Conservation (phyloP, 2,329 filamentous ascomycete genomes). For the Colletotrichum tofieldiae region DNA sequence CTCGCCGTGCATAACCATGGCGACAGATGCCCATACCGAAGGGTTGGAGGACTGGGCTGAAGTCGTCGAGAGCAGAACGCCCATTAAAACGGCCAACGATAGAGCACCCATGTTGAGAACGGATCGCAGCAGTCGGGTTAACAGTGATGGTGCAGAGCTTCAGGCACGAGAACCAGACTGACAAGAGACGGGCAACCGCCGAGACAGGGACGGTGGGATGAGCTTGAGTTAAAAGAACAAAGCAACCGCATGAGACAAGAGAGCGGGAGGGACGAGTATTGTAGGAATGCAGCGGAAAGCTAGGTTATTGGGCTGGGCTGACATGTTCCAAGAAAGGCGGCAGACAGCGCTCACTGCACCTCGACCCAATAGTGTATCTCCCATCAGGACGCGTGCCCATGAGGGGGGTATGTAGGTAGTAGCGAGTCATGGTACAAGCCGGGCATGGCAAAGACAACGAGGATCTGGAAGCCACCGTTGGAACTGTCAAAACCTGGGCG, state of each 20-base stretch:
- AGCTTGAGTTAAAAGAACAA: slow-evolving; percentile 26
- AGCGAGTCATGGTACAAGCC: slow-evolving; percentile 19
- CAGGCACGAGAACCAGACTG: background rate
- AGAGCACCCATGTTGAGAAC: slow-evolving; percentile 44
- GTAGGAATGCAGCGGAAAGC: slow-evolving; percentile 2
- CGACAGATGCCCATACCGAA: slow-evolving; percentile 66
- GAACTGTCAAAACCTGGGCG: background rate
- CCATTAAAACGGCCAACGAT: slow-evolving; percentile 44
- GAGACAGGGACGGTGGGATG: background rate
- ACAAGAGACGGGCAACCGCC: background rate
- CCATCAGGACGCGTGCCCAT: background rate
- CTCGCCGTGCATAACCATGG: slow-evolving; percentile 69
- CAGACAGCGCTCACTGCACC: background rate
- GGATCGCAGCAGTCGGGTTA: background rate
- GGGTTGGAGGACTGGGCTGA: slow-evolving; percentile 53
- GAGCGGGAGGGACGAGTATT: background rate
- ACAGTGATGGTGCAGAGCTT: background rate
- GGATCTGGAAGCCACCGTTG: slow-evolving; percentile 18
- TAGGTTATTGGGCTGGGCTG: slow-evolving; percentile 2
- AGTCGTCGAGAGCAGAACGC: slow-evolving; percentile 46
- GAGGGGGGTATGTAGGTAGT: slow-evolving; percentile 10
- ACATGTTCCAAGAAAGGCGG: background rate
- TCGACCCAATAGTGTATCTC: background rate
- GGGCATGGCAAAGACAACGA: slow-evolving; percentile 7
- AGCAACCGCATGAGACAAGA: background rate